Evolutionary conservation across 2,329 filamentous ascomycete species (phyloP), one percentile per base, ranked within the genome.

Genomic region (Arthrobotrys conoides): DNA sequence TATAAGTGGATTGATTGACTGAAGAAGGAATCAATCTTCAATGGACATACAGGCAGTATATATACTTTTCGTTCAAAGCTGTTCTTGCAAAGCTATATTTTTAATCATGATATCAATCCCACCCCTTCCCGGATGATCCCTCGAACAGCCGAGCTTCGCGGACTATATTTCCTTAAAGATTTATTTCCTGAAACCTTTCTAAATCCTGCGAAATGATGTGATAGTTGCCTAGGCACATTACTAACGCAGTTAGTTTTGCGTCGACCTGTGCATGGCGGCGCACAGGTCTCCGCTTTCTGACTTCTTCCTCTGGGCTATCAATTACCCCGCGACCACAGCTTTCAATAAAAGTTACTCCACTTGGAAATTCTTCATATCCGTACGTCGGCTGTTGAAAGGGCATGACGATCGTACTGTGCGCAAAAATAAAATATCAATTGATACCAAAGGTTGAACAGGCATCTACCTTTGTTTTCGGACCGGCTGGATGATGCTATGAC

Each of bases 321-420:
- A 59, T 72, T 72, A 33, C 49, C 49, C 69, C 61, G 69, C 69
- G 59, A 59, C 36, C 49, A 36, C 18, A 38, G 10, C 44, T 4
- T 66, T 64, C 9, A 3, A 14, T 33, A 33, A 24, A 16, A 24
- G 5, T 10, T 64, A 14, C 69, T 33, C 10, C 9, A 22, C 41
- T 10, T n/a, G 70, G 61, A 51, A 67, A 33, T 57, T 18, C 41
- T 61, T 59, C 20, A 44, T 44, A 20, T 61, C 57, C 57, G n/a
- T 3, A 4, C 10, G 1, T 46, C 16, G 14, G 14, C 14, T 2
- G 36, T 14, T 14, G 36, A 38, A 46, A 16, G 3, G 2, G 44
- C 18, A 33, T 33, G 12, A 18, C 18, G 53, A 22, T 22, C 33
- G 27, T 1, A 33, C 6, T 10, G n/a, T 55, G 27, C 27, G 27